A percentile compares a stretch with the other conserved stretches of the same genome.
These are phyloP conservation scores for Fusarium phyllophilum DNA, from an alignment of 2,329 filamentous ascomycete species.

Conservation along the genomic window DNA sequence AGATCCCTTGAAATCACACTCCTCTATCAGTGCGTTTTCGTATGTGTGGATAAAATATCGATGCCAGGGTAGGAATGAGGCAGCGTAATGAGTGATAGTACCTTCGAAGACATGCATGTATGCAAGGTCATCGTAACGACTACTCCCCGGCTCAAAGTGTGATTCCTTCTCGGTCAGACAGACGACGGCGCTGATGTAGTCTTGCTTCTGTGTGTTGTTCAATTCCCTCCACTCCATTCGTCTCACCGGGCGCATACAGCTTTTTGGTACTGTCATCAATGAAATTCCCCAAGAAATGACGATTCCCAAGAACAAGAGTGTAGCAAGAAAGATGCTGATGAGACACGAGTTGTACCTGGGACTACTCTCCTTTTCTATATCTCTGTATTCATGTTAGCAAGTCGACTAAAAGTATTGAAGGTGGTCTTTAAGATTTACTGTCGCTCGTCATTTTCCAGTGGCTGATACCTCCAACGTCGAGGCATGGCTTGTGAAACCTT, in stretches of 20 bases:
- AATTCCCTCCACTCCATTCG: neutral
- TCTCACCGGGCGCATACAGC: neutral
- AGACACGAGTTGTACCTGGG: neutral
- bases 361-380: fast-evolving
- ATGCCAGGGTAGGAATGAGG: neutral
- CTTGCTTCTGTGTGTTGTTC: neutral
- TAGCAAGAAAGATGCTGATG: neutral
- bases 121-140: neutral
- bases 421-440: neutral
- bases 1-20: neutral
- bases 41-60: neutral
- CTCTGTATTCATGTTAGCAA: neutral
- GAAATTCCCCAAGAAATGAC: neutral
- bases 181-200: neutral
- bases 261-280: neutral
- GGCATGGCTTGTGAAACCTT: neutral
- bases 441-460: neutral
- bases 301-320: neutral
- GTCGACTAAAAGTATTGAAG: fast-evolving
- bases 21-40: neutral
- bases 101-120: neutral
- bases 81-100: neutral
- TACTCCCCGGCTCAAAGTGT: neutral
- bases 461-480: neutral
- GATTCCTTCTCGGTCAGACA: neutral